A percentile compares a stretch with the other conserved stretches of the same genome.
Evolutionary conservation across 176 grass and related monocot species (phyloP).

Genomic region (Carex parvula): DNA sequence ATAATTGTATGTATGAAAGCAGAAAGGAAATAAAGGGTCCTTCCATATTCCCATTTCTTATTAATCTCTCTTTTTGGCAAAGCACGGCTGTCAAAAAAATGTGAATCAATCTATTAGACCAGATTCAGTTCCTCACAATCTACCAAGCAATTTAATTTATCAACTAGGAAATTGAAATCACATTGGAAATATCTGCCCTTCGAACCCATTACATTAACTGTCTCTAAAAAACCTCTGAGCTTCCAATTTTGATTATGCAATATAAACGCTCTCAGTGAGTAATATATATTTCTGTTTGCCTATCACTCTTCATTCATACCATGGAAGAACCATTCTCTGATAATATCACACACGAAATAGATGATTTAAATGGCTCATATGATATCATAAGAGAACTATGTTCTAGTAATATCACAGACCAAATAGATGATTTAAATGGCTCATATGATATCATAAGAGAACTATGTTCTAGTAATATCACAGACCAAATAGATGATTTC

Average conservation of each 20-base stretch:
- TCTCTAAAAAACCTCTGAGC: too few species aligned
- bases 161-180: neutral
- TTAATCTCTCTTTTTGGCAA: neutral
- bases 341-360: slow-evolving; percentile 11
- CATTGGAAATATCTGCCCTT: neutral
- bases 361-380: slow-evolving; percentile 26
- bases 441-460: too few species aligned
- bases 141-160: neutral
- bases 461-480: slow-evolving; percentile 35
- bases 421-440: slow-evolving; percentile 34
- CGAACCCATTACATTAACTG: too few species aligned
- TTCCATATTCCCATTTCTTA: neutral
- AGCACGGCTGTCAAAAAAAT: too few species aligned
- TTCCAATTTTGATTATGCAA: neutral
- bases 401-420: slow-evolving; percentile 29
- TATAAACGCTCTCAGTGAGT: neutral
- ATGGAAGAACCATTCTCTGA: slow-evolving; percentile 12
- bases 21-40: neutral
- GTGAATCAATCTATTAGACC: neutral
- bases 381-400: neutral
- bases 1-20: neutral
- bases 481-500: slow-evolving; percentile 32
- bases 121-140: neutral
- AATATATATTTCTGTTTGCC: neutral
- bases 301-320: neutral